Percentiles rank a stretch among this genome's conserved stretches.
phyloP scores from a whole-genome alignment of 2,329 filamentous ascomycete species.

The Tolypocladium ophioglossoides region DNA sequence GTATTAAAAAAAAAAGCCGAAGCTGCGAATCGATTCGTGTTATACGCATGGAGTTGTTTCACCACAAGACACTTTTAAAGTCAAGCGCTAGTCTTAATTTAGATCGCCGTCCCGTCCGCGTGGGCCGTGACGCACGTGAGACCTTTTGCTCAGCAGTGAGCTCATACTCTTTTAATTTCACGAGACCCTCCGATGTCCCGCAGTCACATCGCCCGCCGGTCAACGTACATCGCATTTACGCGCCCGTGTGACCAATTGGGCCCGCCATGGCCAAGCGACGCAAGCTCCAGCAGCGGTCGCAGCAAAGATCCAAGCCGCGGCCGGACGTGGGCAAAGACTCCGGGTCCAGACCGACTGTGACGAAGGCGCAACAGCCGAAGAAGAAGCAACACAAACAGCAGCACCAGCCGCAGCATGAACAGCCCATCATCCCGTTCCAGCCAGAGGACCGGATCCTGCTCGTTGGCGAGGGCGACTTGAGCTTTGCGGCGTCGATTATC shows the following conservation, averaged over 20 bases:
- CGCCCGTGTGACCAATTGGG: background rate
- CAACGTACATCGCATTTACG: background rate
- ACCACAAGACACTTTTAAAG: background rate
- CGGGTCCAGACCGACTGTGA: constrained; percentile 6
- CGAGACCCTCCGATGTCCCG: background rate
- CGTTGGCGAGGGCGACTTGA: constrained; percentile 72
- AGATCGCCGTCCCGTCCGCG: background rate
- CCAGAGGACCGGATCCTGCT: constrained; percentile 60
- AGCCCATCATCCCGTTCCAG: constrained; percentile 56
- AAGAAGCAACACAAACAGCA: constrained; percentile 8
- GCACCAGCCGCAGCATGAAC: constrained; percentile 13
- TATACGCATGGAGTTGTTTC: too few species aligned
- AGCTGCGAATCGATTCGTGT: background rate
- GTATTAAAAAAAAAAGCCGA: background rate
- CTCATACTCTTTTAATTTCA: background rate
- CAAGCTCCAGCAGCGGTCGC: constrained; percentile 4
- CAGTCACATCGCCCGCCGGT: background rate
- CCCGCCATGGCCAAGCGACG: constrained; percentile 9
- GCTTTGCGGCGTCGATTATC: constrained; percentile 60
- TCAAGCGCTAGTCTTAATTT: background rate
- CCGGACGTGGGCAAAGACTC: constrained; percentile 3
- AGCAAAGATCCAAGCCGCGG: constrained; percentile 5
- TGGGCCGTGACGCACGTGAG: background rate
- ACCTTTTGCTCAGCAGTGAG: background rate
- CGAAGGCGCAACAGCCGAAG: background rate